Base-by-base conservation (phyloP, 1,139 yeast species). In the Saccharomyces hybrid region DNA sequence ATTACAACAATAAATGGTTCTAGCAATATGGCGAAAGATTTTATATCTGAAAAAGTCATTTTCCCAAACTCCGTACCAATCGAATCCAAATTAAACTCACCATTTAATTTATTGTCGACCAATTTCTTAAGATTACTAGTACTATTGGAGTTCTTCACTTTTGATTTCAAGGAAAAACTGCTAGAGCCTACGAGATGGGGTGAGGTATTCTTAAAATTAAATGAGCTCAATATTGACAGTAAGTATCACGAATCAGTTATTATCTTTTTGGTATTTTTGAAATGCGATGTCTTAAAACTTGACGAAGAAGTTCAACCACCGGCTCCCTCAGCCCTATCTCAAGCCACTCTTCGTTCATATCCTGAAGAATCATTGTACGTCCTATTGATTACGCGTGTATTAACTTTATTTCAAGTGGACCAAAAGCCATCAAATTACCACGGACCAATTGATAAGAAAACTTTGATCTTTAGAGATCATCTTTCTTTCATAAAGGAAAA, bases 391-490 rank as follows among this genome's bases (percentile, higher is more conserved):
- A 76, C 88, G 2, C 75, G 90, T 58, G 71, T 85, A 2, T 80
- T 85, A 46, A 75, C 85, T 1, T 73, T 84, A 48, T 77, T 80
- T 56, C 76, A 76, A 58, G 72, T 83, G 47, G 75, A 78, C 23
- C 81, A 83, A 59, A 73, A 70, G 26, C 84, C 86, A 4, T 77
- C 80, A 38, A 82, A 82, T 58, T 79, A 84, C 65, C 80, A 81
- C 55, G 93, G 93, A 0, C 91, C 93, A 4, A 73, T 86, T 47
- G 85, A 88, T 26, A 77, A 85, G 57, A 76, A 78, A 53, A 73
- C 87, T 41, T 72, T 85, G 54, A 76, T 80, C 47, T 87, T 85
- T 66, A 79, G 93, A 65, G 84, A 90, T 14, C 83, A 84, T 56
- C 69, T 85, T 51, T 77, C 82, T 55, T 79, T 80, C 52, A 71